phyloP scores from a whole-genome alignment of 129 eudicot genomes.

The Daucus carota region DNA sequence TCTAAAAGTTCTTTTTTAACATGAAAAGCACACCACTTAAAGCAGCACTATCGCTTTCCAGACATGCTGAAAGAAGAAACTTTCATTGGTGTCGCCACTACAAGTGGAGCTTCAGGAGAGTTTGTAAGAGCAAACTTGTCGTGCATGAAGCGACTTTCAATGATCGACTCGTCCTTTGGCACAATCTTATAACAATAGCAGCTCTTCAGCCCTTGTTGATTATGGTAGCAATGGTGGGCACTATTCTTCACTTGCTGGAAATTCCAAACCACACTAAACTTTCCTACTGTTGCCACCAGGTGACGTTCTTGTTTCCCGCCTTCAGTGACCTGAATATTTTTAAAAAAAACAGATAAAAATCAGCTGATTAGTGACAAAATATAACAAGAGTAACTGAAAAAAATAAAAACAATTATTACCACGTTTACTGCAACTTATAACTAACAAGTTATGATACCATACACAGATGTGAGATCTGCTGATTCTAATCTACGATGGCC shows the following conservation, averaged over 20 bases:
- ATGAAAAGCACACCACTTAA: background rate
- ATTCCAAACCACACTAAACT: slow-evolving; percentile 91
- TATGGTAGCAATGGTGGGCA: slow-evolving; percentile 73
- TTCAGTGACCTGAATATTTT: slow-evolving; percentile 66
- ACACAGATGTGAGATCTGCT: background rate
- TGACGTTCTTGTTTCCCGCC: slow-evolving; percentile 91
- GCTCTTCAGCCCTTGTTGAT: slow-evolving; percentile 94
- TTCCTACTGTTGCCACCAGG: slow-evolving; percentile 79
- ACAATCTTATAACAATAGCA: slow-evolving; percentile 90
- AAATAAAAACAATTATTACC: background rate
- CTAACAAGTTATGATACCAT: background rate
- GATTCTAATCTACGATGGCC: background rate
- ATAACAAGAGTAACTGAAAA: background rate
- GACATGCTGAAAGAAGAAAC: slow-evolving; percentile 86
- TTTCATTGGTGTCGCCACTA: slow-evolving; percentile 83
- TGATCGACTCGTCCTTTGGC: slow-evolving; percentile 76
- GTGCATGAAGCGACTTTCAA: slow-evolving; percentile 92
- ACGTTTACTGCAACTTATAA: background rate
- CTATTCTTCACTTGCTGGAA: slow-evolving; percentile 95
- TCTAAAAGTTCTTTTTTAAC: background rate
- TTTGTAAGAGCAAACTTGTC: slow-evolving; percentile 65
- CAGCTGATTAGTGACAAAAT: too few relatives aligned
- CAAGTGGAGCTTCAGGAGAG: slow-evolving; percentile 93
- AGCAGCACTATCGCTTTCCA: slow-evolving; percentile 22
- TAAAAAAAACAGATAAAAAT: background rate